Conservation (phyloP, 1,139 yeast genomes). For the Zygosaccharomyces sapae region DNA sequence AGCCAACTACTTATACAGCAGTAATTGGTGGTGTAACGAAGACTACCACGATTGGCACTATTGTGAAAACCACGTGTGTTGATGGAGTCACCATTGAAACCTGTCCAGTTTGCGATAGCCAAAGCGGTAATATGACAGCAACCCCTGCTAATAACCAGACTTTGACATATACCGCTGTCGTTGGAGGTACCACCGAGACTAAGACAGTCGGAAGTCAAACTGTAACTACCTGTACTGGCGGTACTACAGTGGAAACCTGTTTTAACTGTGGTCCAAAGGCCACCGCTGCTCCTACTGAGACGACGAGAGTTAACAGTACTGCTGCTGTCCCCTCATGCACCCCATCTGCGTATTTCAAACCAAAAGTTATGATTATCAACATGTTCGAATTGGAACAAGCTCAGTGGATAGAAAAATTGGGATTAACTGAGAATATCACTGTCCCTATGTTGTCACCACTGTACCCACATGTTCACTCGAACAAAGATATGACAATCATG, state of each 20-base stretch:
- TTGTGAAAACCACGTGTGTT: neutral
- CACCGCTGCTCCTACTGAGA: neutral
- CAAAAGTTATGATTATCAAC: slow-evolving; percentile 53
- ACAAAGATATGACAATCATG: slow-evolving; percentile 50
- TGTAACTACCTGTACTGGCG: slow-evolving; percentile 1
- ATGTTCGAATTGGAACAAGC: slow-evolving; percentile 54
- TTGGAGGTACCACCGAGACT: slow-evolving; percentile 3
- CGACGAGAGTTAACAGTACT: neutral
- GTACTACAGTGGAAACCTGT: slow-evolving; percentile 4
- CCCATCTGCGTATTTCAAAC: slow-evolving; percentile 29
- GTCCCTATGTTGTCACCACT: slow-evolving; percentile 63
- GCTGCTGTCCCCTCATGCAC: neutral
- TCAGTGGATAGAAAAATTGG: slow-evolving; percentile 50
- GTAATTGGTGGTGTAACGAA: slow-evolving; percentile 4
- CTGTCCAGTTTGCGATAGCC: neutral
- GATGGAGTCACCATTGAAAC: slow-evolving; percentile 4
- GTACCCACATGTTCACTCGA: slow-evolving; percentile 56
- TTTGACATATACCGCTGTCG: neutral
- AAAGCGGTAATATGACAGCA: neutral
- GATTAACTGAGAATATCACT: slow-evolving; percentile 50
- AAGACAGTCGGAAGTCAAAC: slow-evolving; percentile 2
- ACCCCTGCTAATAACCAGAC: neutral
- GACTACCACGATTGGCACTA: slow-evolving; percentile 2
- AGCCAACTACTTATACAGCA: slow-evolving; percentile 3
- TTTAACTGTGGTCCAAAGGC: neutral